Evolutionary conservation across 176 grass and related monocot genomes (phyloP).

Genomic region (Oryza australiensis): DNA sequence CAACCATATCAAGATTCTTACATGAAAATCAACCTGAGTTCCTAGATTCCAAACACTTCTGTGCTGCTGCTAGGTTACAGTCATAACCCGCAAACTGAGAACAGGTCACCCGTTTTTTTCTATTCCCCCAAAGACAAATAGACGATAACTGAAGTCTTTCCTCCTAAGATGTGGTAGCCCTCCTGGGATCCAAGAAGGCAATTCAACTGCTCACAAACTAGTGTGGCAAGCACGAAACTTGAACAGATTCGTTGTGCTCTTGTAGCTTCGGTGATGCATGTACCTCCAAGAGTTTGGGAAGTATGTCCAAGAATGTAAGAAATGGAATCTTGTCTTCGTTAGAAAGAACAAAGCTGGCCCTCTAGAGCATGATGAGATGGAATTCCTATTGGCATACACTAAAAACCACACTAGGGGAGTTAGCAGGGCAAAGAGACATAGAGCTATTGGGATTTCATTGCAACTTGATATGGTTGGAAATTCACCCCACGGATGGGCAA

Average conservation of each 20-base stretch:
- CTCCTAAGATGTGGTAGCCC: constrained; percentile 60
- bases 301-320: not conserved
- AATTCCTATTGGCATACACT: constrained; percentile 70
- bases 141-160: constrained; percentile 60
- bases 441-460: constrained; percentile 4
- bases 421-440: too few relatives aligned
- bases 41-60: constrained; percentile 68
- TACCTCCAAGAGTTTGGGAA: too few relatives aligned
- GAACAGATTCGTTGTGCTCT: constrained; percentile 51
- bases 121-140: constrained; percentile 54
- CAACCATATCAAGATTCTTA: constrained; percentile 42
- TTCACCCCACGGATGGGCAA: constrained; percentile 38
- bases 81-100: constrained; percentile 63
- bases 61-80: constrained; percentile 64
- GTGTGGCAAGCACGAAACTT: constrained; percentile 46
- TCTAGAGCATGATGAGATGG: constrained; percentile 78
- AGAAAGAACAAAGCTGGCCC: constrained; percentile 69
- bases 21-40: too few relatives aligned
- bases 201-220: constrained; percentile 84
- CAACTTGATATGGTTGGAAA: constrained; percentile 44
- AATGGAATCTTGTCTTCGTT: constrained; percentile 85
- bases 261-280: constrained; percentile 7
- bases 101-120: constrained; percentile 51
- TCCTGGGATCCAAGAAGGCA: constrained; percentile 71
- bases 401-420: not conserved